Conservation (phyloP, 1,139 yeast genomes). For the Blastobotrys apis region DNA sequence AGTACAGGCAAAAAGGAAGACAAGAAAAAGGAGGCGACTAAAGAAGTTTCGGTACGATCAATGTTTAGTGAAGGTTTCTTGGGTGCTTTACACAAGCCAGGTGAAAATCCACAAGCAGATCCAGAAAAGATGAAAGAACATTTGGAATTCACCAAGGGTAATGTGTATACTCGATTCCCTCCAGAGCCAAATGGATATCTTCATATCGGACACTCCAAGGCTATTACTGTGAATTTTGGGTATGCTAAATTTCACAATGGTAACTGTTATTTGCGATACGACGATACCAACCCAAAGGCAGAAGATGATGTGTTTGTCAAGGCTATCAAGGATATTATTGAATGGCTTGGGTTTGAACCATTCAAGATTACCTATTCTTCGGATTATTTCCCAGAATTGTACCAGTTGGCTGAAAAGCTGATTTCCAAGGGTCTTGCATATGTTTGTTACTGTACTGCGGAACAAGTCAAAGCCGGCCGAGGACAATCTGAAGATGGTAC, state of each 20-base stretch:
- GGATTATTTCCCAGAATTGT: conserved; percentile 86
- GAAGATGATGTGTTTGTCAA: conserved; percentile 90
- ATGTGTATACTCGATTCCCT: conserved; percentile 91
- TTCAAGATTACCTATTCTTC: conserved; percentile 94
- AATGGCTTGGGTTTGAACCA: conserved; percentile 92
- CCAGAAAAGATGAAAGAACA: conserved; percentile 83
- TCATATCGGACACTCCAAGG: conserved; percentile 97
- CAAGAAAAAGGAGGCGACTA: conserved; percentile 23
- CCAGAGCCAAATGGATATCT: conserved; percentile 97
- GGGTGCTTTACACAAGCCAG: conserved; percentile 92
- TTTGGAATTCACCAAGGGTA: conserved; percentile 68
- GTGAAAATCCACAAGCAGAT: conserved; percentile 86
- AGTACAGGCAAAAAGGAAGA: conserved; percentile 21
- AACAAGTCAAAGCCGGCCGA: conserved; percentile 82
- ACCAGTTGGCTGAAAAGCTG: conserved; percentile 78
- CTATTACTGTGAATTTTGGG: conserved; percentile 95
- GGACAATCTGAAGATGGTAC: conserved; percentile 91
- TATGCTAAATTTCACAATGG: conserved; percentile 85
- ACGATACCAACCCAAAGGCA: conserved; percentile 98
- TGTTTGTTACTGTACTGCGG: conserved; percentile 91
- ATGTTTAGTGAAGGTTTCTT: conserved; percentile 96
- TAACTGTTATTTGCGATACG: conserved; percentile 84
- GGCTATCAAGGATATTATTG: conserved; percentile 76
- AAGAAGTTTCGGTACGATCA: conserved; percentile 44
- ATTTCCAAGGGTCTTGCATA: conserved; percentile 71